Conservation (phyloP, 1,139 yeast species). For the Pichia sp. region DNA sequence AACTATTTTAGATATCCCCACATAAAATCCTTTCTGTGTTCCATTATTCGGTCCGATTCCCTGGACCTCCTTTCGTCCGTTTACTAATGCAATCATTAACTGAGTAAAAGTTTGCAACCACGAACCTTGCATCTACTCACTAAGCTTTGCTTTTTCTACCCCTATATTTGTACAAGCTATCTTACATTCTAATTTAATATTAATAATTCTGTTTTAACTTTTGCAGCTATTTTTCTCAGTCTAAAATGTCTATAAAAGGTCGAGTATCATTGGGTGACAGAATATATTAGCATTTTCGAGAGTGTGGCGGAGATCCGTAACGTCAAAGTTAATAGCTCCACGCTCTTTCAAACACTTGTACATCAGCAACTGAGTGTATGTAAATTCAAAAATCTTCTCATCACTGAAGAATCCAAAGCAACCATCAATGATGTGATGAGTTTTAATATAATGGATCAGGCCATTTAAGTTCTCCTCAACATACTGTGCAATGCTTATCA, state of each 20-base stretch:
- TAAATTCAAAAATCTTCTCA: constrained; percentile 17
- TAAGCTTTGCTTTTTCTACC: too few relatives aligned
- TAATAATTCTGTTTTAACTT: too few relatives aligned
- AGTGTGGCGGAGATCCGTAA: background rate
- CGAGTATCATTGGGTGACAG: constrained; percentile 9
- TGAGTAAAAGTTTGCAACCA: too few relatives aligned
- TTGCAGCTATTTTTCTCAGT: background rate
- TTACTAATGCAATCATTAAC: too few relatives aligned
- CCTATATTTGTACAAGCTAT: too few relatives aligned
- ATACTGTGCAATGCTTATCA: background rate
- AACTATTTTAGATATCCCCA: too few relatives aligned
- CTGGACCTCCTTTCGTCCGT: too few relatives aligned
- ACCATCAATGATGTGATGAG: constrained; percentile 15
- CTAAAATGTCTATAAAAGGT: background rate
- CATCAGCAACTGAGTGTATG: constrained; percentile 11
- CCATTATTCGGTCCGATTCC: too few relatives aligned
- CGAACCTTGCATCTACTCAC: too few relatives aligned
- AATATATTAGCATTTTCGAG: background rate
- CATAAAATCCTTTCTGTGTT: too few relatives aligned
- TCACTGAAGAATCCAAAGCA: constrained; percentile 22
- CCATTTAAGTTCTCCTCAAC: constrained; percentile 3
- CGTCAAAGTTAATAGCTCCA: constrained; percentile 1
- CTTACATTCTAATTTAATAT: too few relatives aligned
- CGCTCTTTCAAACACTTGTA: constrained; percentile 3
- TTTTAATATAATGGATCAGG: background rate